phyloP scores from a whole-genome alignment of 2,329 filamentous ascomycete genomes.

The Aspergillus intermedius region DNA sequence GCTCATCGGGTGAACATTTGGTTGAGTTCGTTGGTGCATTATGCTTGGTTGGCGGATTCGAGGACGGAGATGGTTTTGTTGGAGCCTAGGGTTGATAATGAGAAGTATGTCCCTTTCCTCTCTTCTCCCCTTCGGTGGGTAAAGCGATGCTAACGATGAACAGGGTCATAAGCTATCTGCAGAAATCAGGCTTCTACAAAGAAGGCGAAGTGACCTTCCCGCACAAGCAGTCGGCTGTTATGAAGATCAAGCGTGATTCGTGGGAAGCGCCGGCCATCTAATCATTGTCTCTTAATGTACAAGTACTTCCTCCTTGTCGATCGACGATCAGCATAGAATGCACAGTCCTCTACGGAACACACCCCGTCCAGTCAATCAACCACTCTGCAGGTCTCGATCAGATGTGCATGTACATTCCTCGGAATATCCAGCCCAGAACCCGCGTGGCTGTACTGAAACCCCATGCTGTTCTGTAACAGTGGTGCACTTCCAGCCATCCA shows the following conservation, averaged over 20 bases:
- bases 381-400: too few species aligned
- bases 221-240: constrained; percentile 86
- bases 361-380: too few species aligned
- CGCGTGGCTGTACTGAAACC: too few species aligned
- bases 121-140: background rate
- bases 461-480: too few species aligned
- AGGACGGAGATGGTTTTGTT: constrained; percentile 77
- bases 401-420: too few species aligned
- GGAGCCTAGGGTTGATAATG: constrained; percentile 87
- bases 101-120: constrained; percentile 55
- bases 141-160: background rate
- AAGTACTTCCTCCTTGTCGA: background rate
- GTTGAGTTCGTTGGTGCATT: constrained; percentile 83
- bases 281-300: constrained; percentile 5
- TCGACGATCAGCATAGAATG: too few species aligned
- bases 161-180: constrained; percentile 65
- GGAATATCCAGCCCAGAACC: too few species aligned
- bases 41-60: constrained; percentile 68
- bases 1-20: constrained; percentile 69
- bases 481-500: too few species aligned
- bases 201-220: constrained; percentile 81
- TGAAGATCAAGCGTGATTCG: constrained; percentile 69
- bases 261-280: constrained; percentile 66
- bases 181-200: constrained; percentile 72
- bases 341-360: too few species aligned